A percentile compares a stretch with the other conserved stretches of the same genome.
Conservation (phyloP, 2,329 filamentous ascomycete species). For the Trichoderma sp. region DNA sequence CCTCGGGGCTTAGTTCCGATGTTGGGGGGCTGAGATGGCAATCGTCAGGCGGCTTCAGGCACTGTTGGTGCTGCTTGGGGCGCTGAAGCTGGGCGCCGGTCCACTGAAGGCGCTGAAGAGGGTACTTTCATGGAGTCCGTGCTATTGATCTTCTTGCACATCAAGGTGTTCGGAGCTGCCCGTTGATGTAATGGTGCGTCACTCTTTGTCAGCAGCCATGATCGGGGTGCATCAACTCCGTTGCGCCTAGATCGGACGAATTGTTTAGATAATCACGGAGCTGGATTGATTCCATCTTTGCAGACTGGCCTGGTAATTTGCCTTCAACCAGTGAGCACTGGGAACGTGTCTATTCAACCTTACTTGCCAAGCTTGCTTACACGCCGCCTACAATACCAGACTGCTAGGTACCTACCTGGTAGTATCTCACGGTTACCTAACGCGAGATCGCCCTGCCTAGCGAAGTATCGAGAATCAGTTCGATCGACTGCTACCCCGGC, state of each 20-base stretch:
- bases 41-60: background rate
- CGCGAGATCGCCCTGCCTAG: background rate
- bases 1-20: background rate
- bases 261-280: conserved; percentile 7
- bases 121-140: background rate
- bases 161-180: background rate
- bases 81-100: background rate
- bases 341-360: background rate
- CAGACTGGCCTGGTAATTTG: background rate
- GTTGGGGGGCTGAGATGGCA: background rate
- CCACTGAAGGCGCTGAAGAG: background rate
- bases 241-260: background rate
- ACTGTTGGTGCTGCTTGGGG: background rate
- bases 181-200: conserved; percentile 10
- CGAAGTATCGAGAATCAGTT: background rate
- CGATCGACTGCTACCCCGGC: background rate
- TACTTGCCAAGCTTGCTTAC: background rate
- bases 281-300: background rate
- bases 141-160: background rate
- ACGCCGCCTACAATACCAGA: too few relatives aligned
- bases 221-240: background rate
- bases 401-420: background rate
- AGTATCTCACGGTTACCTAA: background rate
- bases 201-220: conserved; percentile 10
- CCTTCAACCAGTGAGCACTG: background rate